Conservation (phyloP, 768 basidiomycete genomes). For the Lactifluus subvellereus region DNA sequence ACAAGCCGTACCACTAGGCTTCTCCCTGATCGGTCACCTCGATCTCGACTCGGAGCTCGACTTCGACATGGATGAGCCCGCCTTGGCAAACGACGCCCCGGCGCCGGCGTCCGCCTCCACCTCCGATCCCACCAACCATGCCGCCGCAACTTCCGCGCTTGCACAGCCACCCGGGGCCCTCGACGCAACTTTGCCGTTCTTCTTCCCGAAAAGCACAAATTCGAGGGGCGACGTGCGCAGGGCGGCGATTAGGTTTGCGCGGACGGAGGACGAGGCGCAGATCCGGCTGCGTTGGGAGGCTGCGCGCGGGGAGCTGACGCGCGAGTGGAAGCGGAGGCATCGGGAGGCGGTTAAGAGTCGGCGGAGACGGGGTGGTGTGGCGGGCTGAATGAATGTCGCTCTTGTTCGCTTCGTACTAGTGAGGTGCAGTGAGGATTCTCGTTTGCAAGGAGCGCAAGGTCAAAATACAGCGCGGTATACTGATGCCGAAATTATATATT, state of each 20-base stretch:
- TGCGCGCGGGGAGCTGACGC: constrained; percentile 59
- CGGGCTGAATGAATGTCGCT: constrained; percentile 27
- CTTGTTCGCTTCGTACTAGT: not conserved
- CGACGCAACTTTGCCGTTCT: constrained; percentile 17
- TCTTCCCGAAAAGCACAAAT: constrained; percentile 11
- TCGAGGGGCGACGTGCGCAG: constrained; percentile 29
- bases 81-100: not conserved
- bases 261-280: constrained; percentile 51
- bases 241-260: constrained; percentile 37
- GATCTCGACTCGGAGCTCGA: constrained; percentile 70
- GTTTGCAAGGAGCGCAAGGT: no score
- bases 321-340: constrained; percentile 71
- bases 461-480: no score
- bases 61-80: constrained; percentile 39
- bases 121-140: not conserved
- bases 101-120: not conserved
- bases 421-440: no score
- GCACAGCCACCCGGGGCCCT: not conserved
- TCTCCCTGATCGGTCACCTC: constrained; percentile 71
- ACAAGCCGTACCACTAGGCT: constrained; percentile 42
- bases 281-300: constrained; percentile 67
- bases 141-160: not conserved
- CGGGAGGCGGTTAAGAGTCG: constrained; percentile 68
- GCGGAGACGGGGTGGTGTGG: constrained; percentile 47
- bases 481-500: no score